Evolutionary conservation across 2,329 filamentous ascomycete genomes (phyloP).

Genomic region (Epichloe sp.): DNA sequence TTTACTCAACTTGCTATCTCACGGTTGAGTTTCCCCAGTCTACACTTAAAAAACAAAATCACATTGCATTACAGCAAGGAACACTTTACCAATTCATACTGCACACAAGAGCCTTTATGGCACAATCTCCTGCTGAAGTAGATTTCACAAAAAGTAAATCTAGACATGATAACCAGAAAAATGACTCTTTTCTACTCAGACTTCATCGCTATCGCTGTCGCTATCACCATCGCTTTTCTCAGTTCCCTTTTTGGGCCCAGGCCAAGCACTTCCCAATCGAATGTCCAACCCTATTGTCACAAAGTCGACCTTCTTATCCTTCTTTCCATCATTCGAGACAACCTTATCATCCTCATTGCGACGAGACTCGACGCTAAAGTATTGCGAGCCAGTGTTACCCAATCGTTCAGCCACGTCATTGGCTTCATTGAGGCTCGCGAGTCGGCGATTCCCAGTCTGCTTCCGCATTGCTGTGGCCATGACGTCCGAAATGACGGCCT

Average conservation of each 20-base stretch:
- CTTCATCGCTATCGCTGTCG: slow-evolving; percentile 1
- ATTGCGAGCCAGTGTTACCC: slow-evolving; percentile 29
- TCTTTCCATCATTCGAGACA: slow-evolving; percentile 11
- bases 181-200: background rate
- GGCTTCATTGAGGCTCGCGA: slow-evolving; percentile 42
- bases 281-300: slow-evolving; percentile 12
- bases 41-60: background rate
- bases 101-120: too few species aligned
- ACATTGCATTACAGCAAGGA: background rate
- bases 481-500: slow-evolving; percentile 21
- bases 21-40: background rate
- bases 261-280: slow-evolving; percentile 11
- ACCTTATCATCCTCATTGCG: slow-evolving; percentile 13
- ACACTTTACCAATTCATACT: too few species aligned
- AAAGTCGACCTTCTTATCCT: slow-evolving; percentile 18
- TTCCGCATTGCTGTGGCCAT: slow-evolving; percentile 19
- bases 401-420: slow-evolving; percentile 45
- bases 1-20: background rate
- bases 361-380: slow-evolving; percentile 22
- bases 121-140: too few species aligned
- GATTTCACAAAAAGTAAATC: too few species aligned
- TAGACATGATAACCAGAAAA: background rate
- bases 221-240: slow-evolving; percentile 5
- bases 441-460: slow-evolving; percentile 27
- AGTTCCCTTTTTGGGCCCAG: slow-evolving; percentile 7